These are phyloP conservation scores for Umbelopsis sp. DNA, from an alignment of 371 early-diverging fungal species.

Conservation along the genomic window DNA sequence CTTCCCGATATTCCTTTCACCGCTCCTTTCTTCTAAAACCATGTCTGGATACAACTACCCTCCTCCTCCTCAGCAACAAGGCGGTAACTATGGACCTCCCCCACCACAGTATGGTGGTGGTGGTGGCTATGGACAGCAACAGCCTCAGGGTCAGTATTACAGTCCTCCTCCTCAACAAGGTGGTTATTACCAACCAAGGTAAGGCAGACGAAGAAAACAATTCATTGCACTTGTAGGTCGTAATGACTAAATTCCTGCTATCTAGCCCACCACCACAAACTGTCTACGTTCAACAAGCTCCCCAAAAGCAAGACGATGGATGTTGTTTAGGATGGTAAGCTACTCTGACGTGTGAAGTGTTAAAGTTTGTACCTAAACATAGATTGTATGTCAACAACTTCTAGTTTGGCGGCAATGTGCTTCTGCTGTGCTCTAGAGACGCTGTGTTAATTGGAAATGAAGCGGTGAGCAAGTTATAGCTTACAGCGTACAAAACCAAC, in stretches of 20 bases:
- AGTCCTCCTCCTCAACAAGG: constrained; percentile 25
- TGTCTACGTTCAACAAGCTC: constrained; percentile 36
- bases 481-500: background rate
- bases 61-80: constrained; percentile 26
- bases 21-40: constrained; percentile 13
- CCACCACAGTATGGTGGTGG: constrained; percentile 14
- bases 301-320: constrained; percentile 27
- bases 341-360: background rate
- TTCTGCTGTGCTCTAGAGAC: background rate
- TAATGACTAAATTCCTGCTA: background rate
- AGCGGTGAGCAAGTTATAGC: background rate
- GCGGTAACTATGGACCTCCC: constrained; percentile 26
- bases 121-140: background rate
- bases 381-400: background rate
- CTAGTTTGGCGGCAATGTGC: constrained; percentile 5
- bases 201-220: constrained; percentile 12
- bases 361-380: background rate
- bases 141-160: constrained; percentile 23
- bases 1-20: constrained; percentile 19
- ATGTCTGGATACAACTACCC: constrained; percentile 20
- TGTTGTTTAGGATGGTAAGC: constrained; percentile 42
- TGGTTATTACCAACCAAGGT: constrained; percentile 33
- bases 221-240: background rate
- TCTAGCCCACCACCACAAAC: constrained; percentile 37
- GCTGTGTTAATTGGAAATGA: background rate